Evolutionary conservation across 2,329 filamentous ascomycete genomes (phyloP).

Genomic region (Fusarium nanum): DNA sequence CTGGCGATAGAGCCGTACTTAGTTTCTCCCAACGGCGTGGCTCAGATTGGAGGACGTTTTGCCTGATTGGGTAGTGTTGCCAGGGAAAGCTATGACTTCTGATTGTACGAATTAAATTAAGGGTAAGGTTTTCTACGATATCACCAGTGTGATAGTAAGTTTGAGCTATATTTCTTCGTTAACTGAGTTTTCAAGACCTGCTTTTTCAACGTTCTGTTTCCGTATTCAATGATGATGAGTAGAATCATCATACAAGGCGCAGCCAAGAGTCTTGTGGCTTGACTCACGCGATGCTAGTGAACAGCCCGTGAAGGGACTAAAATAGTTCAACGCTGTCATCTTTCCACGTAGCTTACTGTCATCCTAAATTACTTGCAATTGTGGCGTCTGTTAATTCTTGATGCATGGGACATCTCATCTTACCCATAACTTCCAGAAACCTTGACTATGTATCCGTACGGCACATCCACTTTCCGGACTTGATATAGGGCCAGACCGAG

Average conservation of each 20-base stretch:
- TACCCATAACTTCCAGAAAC: neutral
- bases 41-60: slow-evolving; percentile 21
- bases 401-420: neutral
- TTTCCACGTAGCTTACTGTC: neutral
- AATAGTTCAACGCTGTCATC: slow-evolving; percentile 1
- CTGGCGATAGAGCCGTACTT: neutral
- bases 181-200: neutral
- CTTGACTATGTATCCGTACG: neutral
- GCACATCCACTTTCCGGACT: neutral
- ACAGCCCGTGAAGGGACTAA: neutral
- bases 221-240: neutral
- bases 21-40: slow-evolving; percentile 5
- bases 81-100: slow-evolving; percentile 7
- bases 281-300: neutral
- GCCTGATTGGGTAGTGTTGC: slow-evolving; percentile 24
- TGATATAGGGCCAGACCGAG: neutral
- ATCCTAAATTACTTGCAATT: neutral
- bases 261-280: slow-evolving; percentile 17
- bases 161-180: neutral
- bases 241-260: slow-evolving; percentile 2
- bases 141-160: neutral
- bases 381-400: neutral
- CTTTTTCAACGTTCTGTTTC: neutral
- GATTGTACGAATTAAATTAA: neutral
- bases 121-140: neutral